Evolutionary conservation across 257 asterid species (phyloP).

Genomic region (Scutellaria barbata): DNA sequence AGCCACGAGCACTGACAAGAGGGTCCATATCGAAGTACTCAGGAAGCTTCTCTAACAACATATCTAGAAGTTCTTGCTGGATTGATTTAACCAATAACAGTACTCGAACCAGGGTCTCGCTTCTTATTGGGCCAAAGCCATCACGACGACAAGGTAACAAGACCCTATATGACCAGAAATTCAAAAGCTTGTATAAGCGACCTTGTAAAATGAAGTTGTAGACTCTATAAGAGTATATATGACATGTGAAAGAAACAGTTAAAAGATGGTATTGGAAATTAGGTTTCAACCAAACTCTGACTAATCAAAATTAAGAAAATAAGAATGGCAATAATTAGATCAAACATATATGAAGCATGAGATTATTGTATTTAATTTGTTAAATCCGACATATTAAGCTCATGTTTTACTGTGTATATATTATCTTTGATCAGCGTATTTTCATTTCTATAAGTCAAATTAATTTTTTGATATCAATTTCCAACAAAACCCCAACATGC

Average conservation of each 20-base stretch:
- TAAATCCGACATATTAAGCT: background rate
- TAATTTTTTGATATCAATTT: background rate
- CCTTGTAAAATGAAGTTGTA: slow-evolving; percentile 15
- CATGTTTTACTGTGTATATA: background rate
- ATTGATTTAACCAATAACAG: slow-evolving; percentile 66
- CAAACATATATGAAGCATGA: background rate
- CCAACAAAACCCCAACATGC: background rate
- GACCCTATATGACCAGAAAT: slow-evolving; percentile 46
- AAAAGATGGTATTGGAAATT: background rate
- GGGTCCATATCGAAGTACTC: slow-evolving; percentile 67
- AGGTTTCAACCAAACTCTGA: background rate
- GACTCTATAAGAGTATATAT: background rate
- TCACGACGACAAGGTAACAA: slow-evolving; percentile 72
- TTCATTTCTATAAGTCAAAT: background rate
- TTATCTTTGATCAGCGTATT: background rate
- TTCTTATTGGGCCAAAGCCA: slow-evolving; percentile 54
- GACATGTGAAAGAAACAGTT: slow-evolving; percentile 8
- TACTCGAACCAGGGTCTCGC: slow-evolving; percentile 63
- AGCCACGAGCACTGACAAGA: slow-evolving; percentile 40
- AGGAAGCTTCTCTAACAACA: slow-evolving; percentile 85
- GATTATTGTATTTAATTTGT: background rate
- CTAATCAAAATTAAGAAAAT: background rate
- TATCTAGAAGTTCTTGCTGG: slow-evolving; percentile 70
- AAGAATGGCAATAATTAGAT: slow-evolving; percentile 4
- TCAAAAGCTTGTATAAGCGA: slow-evolving; percentile 19